Base-by-base conservation (phyloP, 2,329 filamentous ascomycete genomes). In the Exophiala bonariae region DNA sequence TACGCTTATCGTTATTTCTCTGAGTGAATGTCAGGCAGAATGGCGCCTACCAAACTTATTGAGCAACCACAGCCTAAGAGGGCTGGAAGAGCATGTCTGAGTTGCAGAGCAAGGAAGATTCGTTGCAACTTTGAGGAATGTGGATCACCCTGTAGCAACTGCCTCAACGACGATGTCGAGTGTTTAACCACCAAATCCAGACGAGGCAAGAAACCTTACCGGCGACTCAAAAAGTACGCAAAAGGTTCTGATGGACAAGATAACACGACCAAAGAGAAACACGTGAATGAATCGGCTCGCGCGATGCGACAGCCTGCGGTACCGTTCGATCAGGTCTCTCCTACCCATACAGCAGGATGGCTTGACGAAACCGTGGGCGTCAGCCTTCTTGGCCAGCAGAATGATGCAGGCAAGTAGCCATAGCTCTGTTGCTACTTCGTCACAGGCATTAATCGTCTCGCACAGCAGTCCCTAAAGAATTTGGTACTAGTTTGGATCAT, bases 131-230 rank as follows among this genome's bases (percentile, higher is more conserved):
- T 47, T 3, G 44, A 47, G 20, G 36, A 41, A 18, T 38, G 34
- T 10, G 44, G 44, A 20, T 19, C 9, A 26, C 44, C 44, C 9
- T 47, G 44, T 30, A 47, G 35, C 36, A 47, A 47, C 22, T 47
- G 44, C 19, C 3, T 41, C 18, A 35, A 16, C 4, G 44, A 47
- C 14, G 38, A 34, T 11, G 19, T 19, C n/a, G 31, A 19, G 8
- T 47, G 44, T 28, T 38, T 23, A 8, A 30, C 35, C 11, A 16
- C 26, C 18, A 41, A 41, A 22, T 41, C 36, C 14, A 47, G 26
- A 31, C 26, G 44, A 13, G 44, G 44, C 36, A 41, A 30, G 44
- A 26, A 18, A 20, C 22, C 22, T 14, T 23, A 23, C 4, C 22
- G 19, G 14, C 37, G 20, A 4, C 36, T 37, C 17, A 36, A 22